Conservation (phyloP, 176 grass and related monocot species). For the Microstegium vimineum region DNA sequence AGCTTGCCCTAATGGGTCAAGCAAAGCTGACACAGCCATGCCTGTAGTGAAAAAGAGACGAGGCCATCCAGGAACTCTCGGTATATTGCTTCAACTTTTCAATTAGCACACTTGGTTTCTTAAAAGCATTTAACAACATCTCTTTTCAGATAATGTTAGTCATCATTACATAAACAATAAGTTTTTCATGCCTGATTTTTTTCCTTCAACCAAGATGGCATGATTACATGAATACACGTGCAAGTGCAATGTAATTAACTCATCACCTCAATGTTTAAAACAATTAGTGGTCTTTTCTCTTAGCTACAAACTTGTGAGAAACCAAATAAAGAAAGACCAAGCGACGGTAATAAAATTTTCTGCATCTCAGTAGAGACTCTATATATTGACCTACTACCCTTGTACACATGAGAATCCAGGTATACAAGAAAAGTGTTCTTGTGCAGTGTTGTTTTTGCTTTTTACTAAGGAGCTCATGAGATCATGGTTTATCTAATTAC, state of each 20-base stretch:
- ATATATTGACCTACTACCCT: background rate
- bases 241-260: conserved; percentile 13
- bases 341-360: background rate
- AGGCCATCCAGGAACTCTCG: conserved; percentile 52
- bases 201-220: background rate
- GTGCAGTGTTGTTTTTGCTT: background rate
- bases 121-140: background rate
- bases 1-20: conserved; percentile 25
- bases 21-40: conserved; percentile 24
- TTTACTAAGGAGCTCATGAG: background rate
- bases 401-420: background rate
- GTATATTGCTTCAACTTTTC: conserved; percentile 9
- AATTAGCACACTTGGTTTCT: conserved; percentile 2
- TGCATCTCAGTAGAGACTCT: background rate
- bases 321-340: conserved; percentile 2
- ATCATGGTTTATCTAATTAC: background rate
- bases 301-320: background rate
- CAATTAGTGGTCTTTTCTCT: background rate
- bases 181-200: background rate
- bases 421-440: background rate
- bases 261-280: background rate
- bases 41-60: conserved; percentile 47
- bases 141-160: background rate
- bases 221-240: conserved; percentile 18
- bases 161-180: conserved; percentile 2